Conservation (phyloP, 495 filamentous ascomycete genomes). For the Acidiella bohemica region DNA sequence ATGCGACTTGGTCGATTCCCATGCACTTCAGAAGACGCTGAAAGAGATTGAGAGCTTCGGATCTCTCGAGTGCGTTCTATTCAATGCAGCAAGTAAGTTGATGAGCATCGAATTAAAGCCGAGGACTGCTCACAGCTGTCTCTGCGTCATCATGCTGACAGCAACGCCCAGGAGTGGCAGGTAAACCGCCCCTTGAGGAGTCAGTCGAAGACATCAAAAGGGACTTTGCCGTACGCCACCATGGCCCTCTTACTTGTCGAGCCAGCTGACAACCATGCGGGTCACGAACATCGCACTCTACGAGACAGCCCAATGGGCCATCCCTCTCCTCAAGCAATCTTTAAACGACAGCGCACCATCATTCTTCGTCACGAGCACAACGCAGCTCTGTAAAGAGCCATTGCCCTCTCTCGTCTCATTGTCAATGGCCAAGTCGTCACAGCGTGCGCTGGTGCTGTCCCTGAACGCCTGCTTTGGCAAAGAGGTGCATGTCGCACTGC, state of each 20-base stretch:
- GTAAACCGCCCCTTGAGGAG: constrained; percentile 11
- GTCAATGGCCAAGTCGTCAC: constrained; percentile 18
- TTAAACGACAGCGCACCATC: constrained; percentile 5
- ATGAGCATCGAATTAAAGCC: too few species aligned
- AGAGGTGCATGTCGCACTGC: constrained; percentile 15
- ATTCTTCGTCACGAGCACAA: constrained; percentile 17
- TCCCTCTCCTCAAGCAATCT: constrained; percentile 13
- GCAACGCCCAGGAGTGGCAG: too few species aligned
- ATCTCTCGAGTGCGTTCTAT: constrained; percentile 16
- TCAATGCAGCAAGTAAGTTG: constrained; percentile 17
- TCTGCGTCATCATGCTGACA: too few species aligned
- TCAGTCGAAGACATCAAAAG: constrained; percentile 4
- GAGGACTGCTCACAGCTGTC: too few species aligned
- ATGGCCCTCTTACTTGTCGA: constrained; percentile 1
- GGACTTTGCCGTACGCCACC: constrained; percentile 14
- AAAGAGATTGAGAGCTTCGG: constrained; percentile 16
- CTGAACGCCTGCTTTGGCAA: constrained; percentile 13
- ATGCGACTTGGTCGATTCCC: constrained; percentile 11
- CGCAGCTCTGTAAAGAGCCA: constrained; percentile 12
- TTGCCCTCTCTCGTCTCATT: constrained; percentile 13
- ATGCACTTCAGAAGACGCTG: constrained; percentile 9
- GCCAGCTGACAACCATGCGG: constrained; percentile 4
- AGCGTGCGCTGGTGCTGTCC: constrained; percentile 18
- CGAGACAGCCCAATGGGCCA: constrained; percentile 15
- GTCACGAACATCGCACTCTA: constrained; percentile 12